Evolutionary conservation across 2,329 filamentous ascomycete species (phyloP), one percentile per base, ranked within the genome.

Genomic region (Phoma sp.): DNA sequence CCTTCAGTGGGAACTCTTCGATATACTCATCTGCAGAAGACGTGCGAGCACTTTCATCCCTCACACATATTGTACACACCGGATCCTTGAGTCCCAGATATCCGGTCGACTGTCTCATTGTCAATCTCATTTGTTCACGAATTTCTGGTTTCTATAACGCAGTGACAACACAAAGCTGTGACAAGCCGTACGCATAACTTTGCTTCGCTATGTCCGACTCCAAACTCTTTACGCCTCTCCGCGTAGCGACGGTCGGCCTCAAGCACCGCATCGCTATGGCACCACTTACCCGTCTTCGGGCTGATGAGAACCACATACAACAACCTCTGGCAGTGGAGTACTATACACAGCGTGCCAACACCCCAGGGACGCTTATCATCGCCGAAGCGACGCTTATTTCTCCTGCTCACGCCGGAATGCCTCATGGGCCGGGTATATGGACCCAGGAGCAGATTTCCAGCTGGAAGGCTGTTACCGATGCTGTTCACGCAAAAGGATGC

Each of bases 401-500:
- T 64, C 66, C 73, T 1, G 69, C 75, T 42, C 75, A 77, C 8
- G 79, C 79, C 36, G 77, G 80, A 38, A 79, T 78, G 60, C 70
- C 71, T 29, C 80, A 83, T 58, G 76, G 80, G 1, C 85, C 86
- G 0, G 85, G 84, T 18, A 82, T 86, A 62, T 86, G 77, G 65
- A 81, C 67, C n/a, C 67, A 78, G 0, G 52, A 46, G 8, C 65
- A 67, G 25, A 62, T 86, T 36, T 77, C 75, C 1, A 81, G 75
- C 0, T 89, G 87, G 87, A 83, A 79, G 57, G 69, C 78, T 9
- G 74, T 89, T 30, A 85, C 82, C 2, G 79, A 85, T 24, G 82
- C 81, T 0, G 84, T 89, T 0, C 87, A 90, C 67, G 77, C 76
- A 13, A 86, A 85, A 60, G 82, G 81, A 4, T 80, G 78, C 14